Evolutionary conservation across 2,329 filamentous ascomycete species (phyloP).

Genomic region (Epichloe festucae): DNA sequence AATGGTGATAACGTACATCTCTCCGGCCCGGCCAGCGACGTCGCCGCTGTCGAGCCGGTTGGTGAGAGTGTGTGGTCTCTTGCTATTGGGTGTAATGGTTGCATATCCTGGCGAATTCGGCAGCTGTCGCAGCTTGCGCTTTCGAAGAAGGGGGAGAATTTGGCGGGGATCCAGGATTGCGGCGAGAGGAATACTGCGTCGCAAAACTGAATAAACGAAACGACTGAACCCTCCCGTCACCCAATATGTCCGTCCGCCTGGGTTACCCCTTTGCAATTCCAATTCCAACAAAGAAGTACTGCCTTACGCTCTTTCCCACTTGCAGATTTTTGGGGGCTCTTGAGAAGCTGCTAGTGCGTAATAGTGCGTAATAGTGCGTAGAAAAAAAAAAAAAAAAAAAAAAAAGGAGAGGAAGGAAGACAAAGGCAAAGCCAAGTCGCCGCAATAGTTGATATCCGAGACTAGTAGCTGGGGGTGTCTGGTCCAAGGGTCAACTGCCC

Average conservation of each 20-base stretch:
- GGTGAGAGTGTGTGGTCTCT: constrained; percentile 3
- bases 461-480: background rate
- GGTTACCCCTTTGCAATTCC: too few relatives aligned
- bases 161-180: constrained; percentile 1
- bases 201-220: background rate
- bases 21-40: constrained; percentile 4
- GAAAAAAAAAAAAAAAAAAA: too few relatives aligned
- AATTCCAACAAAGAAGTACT: too few relatives aligned
- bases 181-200: background rate
- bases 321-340: background rate
- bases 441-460: background rate
- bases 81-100: constrained; percentile 1
- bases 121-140: constrained; percentile 3
- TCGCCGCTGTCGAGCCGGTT: background rate
- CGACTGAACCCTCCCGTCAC: background rate
- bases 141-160: background rate
- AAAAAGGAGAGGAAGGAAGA: background rate
- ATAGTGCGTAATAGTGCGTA: background rate
- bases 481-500: background rate
- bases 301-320: background rate
- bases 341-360: background rate
- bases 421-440: too few relatives aligned
- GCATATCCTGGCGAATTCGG: constrained; percentile 4
- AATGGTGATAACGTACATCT: constrained; percentile 12
- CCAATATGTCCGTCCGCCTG: background rate